These are phyloP conservation scores for Aspergillus latus DNA, from an alignment of 2,329 filamentous ascomycete species.

Conservation along the genomic window DNA sequence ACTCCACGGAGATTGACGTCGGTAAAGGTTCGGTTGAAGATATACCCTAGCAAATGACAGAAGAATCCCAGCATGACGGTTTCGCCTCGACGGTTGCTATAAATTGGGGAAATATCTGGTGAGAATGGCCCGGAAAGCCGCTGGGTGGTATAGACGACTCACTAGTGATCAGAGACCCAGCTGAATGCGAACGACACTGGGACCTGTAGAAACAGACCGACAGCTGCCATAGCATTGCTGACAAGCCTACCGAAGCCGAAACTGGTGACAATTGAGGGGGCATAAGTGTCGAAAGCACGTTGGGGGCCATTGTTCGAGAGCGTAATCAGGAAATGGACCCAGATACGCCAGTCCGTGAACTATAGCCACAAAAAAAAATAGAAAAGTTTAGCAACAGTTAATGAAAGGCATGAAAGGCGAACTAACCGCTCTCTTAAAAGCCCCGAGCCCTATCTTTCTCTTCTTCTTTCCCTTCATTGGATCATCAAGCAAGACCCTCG, in stretches of 20 bases:
- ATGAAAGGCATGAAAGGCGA: background rate
- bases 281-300: slow-evolving; percentile 15
- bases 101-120: background rate
- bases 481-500: slow-evolving; percentile 16
- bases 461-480: slow-evolving; percentile 13
- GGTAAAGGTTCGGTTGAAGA: slow-evolving; percentile 15
- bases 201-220: slow-evolving; percentile 12
- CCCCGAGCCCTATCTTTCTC: slow-evolving; percentile 2
- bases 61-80: slow-evolving; percentile 12
- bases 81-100: slow-evolving; percentile 12
- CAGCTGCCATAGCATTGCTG: slow-evolving; percentile 15
- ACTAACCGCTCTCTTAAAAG: slow-evolving; percentile 10
- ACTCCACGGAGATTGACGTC: slow-evolving; percentile 9
- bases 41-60: slow-evolving; percentile 12
- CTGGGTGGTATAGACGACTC: background rate
- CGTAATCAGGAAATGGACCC: slow-evolving; percentile 16
- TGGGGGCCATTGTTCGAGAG: slow-evolving; percentile 12
- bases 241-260: slow-evolving; percentile 13
- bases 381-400: background rate
- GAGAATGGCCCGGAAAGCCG: background rate
- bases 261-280: slow-evolving; percentile 15
- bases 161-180: slow-evolving; percentile 9
- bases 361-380: background rate
- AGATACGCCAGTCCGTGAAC: slow-evolving; percentile 13
- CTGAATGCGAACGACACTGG: slow-evolving; percentile 11